Evolutionary conservation across 306 rosid species (phyloP), one percentile per base, ranked within the genome.

Genomic region (Betula pendula): DNA sequence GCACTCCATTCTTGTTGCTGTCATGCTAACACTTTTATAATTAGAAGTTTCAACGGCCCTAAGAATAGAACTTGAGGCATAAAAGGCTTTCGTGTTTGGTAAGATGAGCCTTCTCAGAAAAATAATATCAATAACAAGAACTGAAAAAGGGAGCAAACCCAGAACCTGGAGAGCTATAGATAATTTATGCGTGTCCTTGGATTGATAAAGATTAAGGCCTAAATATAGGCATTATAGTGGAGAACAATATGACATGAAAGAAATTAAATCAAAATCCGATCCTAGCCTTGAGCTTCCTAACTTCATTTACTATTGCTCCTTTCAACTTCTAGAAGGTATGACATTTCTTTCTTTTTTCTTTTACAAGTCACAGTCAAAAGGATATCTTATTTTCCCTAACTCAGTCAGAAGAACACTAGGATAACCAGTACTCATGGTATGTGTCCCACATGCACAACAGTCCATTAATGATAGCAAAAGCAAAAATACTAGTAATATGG

Each of bases 271-370:
- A 6, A 24, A 42, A 40, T 24, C 15, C 20, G 12, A 63, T 19
- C 22, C 70, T 35, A 67, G 65, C 29, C 70, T 56, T 58, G 15
- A 70, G 33, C 44, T 48, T 70, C 80, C 72, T n/a, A 50, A 16
- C 25, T 38, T 63, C 20, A 50, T 65, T 6, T 24, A 48, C 31
- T 31, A 66, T 55, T 33, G 70, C 20, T 71, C 70, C 70, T 52
- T 63, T 50, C 43, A 70, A 71, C 20, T 63, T 71, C 68, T 24
- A 76, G 63, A 76, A 63, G 24, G 27, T 63, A 16, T 47, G 12
- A 56, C 44, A 78, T 74, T 68, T 50, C 8, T 48, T 35, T 59
- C 27, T 35, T 49, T 58, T 14, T 11, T 60, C 12, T 60, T 60
- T 60, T 5, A 29, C 62, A 42, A 47, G 31, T 74, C 67, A 24